A percentile compares a stretch with the other conserved stretches of the same genome.
phyloP scores from a whole-genome alignment of 768 basidiomycete genomes.

The Scleroderma bovista region DNA sequence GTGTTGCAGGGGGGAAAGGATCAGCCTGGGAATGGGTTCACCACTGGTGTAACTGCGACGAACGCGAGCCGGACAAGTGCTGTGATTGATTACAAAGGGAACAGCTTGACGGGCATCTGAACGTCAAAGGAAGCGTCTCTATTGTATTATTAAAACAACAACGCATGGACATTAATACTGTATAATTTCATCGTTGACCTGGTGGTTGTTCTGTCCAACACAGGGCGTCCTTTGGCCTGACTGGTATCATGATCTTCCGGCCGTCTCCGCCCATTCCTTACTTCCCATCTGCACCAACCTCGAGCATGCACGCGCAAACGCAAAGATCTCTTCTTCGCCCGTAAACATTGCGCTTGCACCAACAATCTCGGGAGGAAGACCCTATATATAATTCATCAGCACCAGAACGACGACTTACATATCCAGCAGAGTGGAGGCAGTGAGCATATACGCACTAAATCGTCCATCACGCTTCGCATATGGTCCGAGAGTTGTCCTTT shows the following conservation, averaged over 20 bases:
- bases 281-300: constrained; percentile 88
- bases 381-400: constrained; percentile 39
- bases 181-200: no score
- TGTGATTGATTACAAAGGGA: constrained; percentile 36
- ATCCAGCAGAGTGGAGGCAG: neutral
- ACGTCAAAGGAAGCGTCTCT: neutral
- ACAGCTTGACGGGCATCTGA: constrained; percentile 34
- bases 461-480: constrained; percentile 93
- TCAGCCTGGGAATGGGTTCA: constrained; percentile 47
- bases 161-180: neutral
- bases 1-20: constrained; percentile 62
- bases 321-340: constrained; percentile 96
- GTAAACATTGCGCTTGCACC: constrained; percentile 88
- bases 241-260: constrained; percentile 18
- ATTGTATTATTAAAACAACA: neutral
- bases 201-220: no score
- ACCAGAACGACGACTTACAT: neutral
- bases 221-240: no score
- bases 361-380: constrained; percentile 68
- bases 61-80: constrained; percentile 31
- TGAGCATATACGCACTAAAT: constrained; percentile 53
- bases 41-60: constrained; percentile 9
- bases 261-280: constrained; percentile 69
- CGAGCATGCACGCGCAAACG: constrained; percentile 91
- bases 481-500: constrained; percentile 61